Base-by-base conservation (phyloP, 495 filamentous ascomycete species). In the Baudoinia panamericana region DNA sequence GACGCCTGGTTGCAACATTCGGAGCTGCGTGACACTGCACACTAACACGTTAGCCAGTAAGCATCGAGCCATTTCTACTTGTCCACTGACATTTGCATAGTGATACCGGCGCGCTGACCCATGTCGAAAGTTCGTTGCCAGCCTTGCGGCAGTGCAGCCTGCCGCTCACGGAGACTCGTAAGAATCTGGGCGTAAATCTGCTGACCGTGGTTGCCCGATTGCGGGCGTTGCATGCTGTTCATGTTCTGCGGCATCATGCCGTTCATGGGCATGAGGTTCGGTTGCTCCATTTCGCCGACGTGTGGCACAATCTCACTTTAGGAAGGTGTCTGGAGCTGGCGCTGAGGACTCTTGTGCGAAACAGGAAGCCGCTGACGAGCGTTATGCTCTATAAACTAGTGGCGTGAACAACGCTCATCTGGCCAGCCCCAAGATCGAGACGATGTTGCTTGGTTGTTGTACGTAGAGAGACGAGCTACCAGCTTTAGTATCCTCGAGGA, bases 181-280 rank as follows among this genome's bases (percentile, higher is more conserved):
- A 33, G 18, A 20, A 48, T 23, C 5, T 27, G 12, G 11, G 45
- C 45, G 34, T 43, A 21, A 6, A 48, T 7, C 17, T 43, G 39
- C 39, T 48, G 45, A 3, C 2, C 13, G 3, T n/a, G 20, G 18
- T 48, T 48, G 18, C 28, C 23, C 17, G 31, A 19, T 30, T 48
- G 45, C 13, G 45, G 30, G 13, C 39, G 31, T 28, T 48, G 45
- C 45, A 48, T 48, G 20, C 30, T 30, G 38, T 42, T 42, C 31
- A 48, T 42, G 45, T 41, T 42, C 3, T 12, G 30, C 22, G 22
- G 2, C 18, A 24, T 21, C 30, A 33, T 35, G 30, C 37, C 37
- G 45, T 27, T 33, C 1, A n/a, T n/a, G n/a, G 37, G 29, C 45
- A 36, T 36, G 22, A 41, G 31, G 28, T 41, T 48, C 15, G 32